These are phyloP conservation scores for Raphidocelis subcapitata DNA, from an alignment of 139 green algal species.

Conservation along the genomic window DNA sequence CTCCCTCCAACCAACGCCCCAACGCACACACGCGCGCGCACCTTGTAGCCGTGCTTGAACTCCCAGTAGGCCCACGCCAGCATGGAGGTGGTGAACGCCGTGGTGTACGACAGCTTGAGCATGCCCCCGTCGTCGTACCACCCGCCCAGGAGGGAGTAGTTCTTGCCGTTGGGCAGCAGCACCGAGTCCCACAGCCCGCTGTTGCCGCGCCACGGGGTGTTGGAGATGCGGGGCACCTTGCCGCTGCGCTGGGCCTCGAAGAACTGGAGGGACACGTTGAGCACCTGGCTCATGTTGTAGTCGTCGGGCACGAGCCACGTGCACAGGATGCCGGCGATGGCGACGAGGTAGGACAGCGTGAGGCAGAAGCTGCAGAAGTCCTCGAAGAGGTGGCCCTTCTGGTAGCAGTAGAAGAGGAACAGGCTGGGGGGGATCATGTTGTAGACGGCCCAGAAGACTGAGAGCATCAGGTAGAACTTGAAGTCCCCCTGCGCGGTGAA, in stretches of 20 bases:
- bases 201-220: conserved; percentile 33
- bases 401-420: conserved; percentile 45
- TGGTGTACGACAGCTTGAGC: conserved; percentile 35
- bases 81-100: conserved; percentile 32
- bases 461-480: conserved; percentile 34
- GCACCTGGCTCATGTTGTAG: conserved; percentile 35
- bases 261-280: conserved; percentile 40
- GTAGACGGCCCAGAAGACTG: conserved; percentile 38
- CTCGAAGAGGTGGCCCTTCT: conserved; percentile 37
- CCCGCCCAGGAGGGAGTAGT: conserved; percentile 29
- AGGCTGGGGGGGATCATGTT: conserved; percentile 37
- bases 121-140: conserved; percentile 39
- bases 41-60: conserved; percentile 34
- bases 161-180: conserved; percentile 30
- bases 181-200: conserved; percentile 33
- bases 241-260: conserved; percentile 32
- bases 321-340: conserved; percentile 32
- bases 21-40: background rate
- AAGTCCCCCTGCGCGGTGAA: conserved; percentile 41
- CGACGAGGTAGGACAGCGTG: conserved; percentile 27
- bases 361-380: conserved; percentile 41
- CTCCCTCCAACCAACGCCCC: too few species aligned
- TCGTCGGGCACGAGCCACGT: conserved; percentile 36
- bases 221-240: conserved; percentile 32
- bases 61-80: conserved; percentile 27